Conservation (phyloP, 805 yeast species). For the Candida ortonii region DNA sequence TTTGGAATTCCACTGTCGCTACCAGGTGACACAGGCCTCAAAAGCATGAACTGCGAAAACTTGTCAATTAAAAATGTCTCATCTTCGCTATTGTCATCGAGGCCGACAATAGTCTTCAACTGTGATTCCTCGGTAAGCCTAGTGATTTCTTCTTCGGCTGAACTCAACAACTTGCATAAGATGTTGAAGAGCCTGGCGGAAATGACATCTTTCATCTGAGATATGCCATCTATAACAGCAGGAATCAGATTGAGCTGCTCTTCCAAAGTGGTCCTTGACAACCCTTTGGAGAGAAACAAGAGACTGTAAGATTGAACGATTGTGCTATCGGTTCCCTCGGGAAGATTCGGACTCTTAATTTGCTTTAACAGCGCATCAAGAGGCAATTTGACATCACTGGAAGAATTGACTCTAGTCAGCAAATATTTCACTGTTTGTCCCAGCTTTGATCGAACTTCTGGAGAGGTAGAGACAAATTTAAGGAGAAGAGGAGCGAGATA, state of each 20-base stretch:
- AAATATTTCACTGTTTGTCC: constrained; percentile 60
- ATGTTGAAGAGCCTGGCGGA: constrained; percentile 60
- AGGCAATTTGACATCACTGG: constrained; percentile 59
- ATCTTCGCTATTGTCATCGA: constrained; percentile 38
- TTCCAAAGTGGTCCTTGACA: constrained; percentile 47
- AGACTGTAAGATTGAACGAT: constrained; percentile 61
- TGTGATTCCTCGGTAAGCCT: constrained; percentile 42
- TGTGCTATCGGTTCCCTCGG: constrained; percentile 41
- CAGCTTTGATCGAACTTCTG: constrained; percentile 63
- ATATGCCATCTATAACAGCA: constrained; percentile 44
- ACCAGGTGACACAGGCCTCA: constrained; percentile 43
- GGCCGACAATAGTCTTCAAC: constrained; percentile 34
- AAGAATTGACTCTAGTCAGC: constrained; percentile 61
- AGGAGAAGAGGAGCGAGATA: constrained; percentile 77
- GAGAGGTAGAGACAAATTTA: constrained; percentile 71
- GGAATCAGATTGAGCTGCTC: constrained; percentile 47
- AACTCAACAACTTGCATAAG: constrained; percentile 50
- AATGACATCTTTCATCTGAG: constrained; percentile 29
- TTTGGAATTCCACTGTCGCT: constrained; percentile 40
- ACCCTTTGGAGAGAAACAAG: constrained; percentile 64
- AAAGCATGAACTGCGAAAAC: constrained; percentile 55
- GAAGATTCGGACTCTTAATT: constrained; percentile 52
- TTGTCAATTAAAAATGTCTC: constrained; percentile 43
- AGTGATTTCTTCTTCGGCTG: constrained; percentile 48
- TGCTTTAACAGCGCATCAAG: constrained; percentile 59